Conservation (phyloP, 441 rosid genomes). For the Capsella rubella region DNA sequence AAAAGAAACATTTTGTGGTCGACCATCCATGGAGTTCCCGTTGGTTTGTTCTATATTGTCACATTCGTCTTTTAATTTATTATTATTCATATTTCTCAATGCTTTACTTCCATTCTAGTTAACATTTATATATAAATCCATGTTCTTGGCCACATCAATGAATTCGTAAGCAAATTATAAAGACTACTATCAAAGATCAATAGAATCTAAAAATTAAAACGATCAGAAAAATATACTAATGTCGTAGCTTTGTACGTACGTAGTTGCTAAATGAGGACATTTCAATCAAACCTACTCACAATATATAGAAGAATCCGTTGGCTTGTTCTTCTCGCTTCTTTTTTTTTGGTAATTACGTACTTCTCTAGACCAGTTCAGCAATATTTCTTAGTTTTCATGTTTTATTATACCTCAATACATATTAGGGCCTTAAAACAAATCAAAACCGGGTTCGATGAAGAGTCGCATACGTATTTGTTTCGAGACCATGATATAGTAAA, state of each 20-base stretch:
- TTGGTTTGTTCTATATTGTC: constrained; percentile 32
- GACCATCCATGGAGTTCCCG: constrained; percentile 31
- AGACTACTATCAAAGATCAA: not conserved
- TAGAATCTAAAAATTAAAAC: not conserved
- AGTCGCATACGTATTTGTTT: not conserved
- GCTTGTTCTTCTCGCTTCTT: constrained; percentile 28
- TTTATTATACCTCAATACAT: constrained; percentile 16
- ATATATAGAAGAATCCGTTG: not conserved
- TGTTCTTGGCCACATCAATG: constrained; percentile 1
- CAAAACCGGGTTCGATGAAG: too few species aligned
- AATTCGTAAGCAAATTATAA: not conserved
- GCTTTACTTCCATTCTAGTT: not conserved
- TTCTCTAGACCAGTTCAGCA: not conserved
- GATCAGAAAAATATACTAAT: not conserved
- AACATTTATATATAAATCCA: not conserved
- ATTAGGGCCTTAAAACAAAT: too few species aligned
- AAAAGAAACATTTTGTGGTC: constrained; percentile 23
- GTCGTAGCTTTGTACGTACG: not conserved
- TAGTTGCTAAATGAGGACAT: not conserved
- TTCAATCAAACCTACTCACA: constrained; percentile 6
- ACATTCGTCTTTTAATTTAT: constrained; percentile 9
- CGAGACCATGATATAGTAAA: constrained; percentile 11
- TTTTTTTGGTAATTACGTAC: not conserved
- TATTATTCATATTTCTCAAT: too few species aligned
- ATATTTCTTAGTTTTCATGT: constrained; percentile 4